Percentiles rank a stretch among this genome's conserved stretches.
These are phyloP conservation scores for Teratosphaeria pseudoeucalypti DNA, from an alignment of 2,329 filamentous ascomycete genomes.

Conservation along the genomic window DNA sequence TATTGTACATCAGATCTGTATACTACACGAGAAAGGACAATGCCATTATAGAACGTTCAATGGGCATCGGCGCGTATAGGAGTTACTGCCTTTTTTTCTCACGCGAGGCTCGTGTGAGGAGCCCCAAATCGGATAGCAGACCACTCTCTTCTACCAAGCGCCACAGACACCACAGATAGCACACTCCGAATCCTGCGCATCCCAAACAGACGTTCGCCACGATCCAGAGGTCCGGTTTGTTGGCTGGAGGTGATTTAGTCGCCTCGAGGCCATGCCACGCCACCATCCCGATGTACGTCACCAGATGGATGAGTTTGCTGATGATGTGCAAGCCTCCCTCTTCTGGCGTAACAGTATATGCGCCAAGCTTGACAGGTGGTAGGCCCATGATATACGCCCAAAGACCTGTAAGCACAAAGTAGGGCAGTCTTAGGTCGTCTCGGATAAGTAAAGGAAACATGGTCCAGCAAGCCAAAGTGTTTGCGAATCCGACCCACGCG, in stretches of 20 bases:
- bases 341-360: slow-evolving; percentile 38
- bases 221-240: slow-evolving; percentile 89
- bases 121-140: slow-evolving; percentile 15
- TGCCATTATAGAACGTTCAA: neutral
- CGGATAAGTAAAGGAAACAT: slow-evolving; percentile 83
- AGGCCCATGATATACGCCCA: slow-evolving; percentile 89
- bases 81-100: slow-evolving; percentile 32
- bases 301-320: slow-evolving; percentile 58
- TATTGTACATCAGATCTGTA: neutral
- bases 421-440: slow-evolving; percentile 75
- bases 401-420: slow-evolving; percentile 70
- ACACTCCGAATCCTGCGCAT: slow-evolving; percentile 71
- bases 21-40: neutral
- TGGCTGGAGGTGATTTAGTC: slow-evolving; percentile 54
- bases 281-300: slow-evolving; percentile 68
- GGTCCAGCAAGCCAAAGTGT: slow-evolving; percentile 81
- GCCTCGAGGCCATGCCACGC: slow-evolving; percentile 71
- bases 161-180: slow-evolving; percentile 85
- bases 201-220: slow-evolving; percentile 83
- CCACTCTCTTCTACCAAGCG: slow-evolving; percentile 53
- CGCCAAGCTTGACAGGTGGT: slow-evolving; percentile 62
- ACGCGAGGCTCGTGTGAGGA: slow-evolving; percentile 10
- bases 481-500: slow-evolving; percentile 93
- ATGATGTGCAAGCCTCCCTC: slow-evolving; percentile 15
- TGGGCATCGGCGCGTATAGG: neutral